These are phyloP conservation scores for Aspergillus brunneoviolaceus DNA, from an alignment of 2,329 filamentous ascomycete species.

Conservation along the genomic window DNA sequence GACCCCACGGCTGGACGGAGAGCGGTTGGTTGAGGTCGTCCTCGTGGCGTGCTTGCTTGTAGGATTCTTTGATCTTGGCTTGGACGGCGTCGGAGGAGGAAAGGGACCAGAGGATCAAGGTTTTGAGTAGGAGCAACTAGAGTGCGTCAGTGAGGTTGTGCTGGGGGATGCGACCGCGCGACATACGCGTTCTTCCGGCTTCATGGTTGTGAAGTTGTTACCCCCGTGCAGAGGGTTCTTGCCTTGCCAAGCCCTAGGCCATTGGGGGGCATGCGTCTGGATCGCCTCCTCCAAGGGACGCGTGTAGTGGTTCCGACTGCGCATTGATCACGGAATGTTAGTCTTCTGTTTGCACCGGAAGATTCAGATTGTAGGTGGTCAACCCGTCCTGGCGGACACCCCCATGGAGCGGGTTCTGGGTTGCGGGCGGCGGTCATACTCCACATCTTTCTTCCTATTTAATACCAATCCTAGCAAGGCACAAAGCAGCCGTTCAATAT, in stretches of 20 bases:
- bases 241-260: conserved; percentile 79
- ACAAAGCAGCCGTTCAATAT: conserved; percentile 85
- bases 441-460: conserved; percentile 97
- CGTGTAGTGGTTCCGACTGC: conserved; percentile 85
- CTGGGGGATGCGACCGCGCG: conserved; percentile 7
- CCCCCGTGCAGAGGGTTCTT: conserved; percentile 80
- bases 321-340: conserved; percentile 23
- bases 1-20: conserved; percentile 87
- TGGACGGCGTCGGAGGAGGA: conserved; percentile 83
- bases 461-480: conserved; percentile 82
- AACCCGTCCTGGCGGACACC: background rate
- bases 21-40: conserved; percentile 79
- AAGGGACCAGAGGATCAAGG: conserved; percentile 83
- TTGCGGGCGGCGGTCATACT: conserved; percentile 63
- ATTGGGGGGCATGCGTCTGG: conserved; percentile 79
- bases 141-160: conserved; percentile 12
- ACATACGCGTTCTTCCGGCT: conserved; percentile 74
- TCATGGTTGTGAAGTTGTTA: conserved; percentile 78
- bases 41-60: conserved; percentile 82
- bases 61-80: conserved; percentile 77
- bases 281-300: conserved; percentile 93
- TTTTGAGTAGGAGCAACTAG: conserved; percentile 78
- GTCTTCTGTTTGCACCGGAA: conserved; percentile 23
- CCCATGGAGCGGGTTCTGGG: conserved; percentile 10
- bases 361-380: background rate